These are phyloP conservation scores for Pyracantha coccinea DNA, from an alignment of 331 rosid genomes.

Conservation along the genomic window DNA sequence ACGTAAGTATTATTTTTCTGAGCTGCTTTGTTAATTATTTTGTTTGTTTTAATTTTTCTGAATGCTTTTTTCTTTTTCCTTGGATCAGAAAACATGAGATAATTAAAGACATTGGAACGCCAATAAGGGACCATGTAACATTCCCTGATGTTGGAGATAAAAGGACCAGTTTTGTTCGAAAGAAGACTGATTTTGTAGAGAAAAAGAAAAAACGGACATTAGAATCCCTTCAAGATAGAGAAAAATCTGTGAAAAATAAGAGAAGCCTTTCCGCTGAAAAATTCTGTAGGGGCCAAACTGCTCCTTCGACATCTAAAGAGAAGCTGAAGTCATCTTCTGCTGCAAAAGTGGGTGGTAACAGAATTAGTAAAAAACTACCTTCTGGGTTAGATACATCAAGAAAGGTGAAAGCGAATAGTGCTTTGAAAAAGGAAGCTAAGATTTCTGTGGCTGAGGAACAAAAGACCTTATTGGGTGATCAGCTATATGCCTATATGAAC, in stretches of 20 bases:
- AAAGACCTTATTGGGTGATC: constrained; percentile 33
- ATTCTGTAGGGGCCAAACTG: constrained; percentile 16
- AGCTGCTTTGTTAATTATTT: constrained; percentile 13
- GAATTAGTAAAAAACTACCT: constrained; percentile 16
- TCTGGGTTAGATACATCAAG: constrained; percentile 28
- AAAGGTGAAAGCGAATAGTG: constrained; percentile 26
- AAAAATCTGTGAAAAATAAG: constrained; percentile 24
- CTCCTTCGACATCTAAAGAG: constrained; percentile 23
- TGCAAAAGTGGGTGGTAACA: constrained; percentile 19
- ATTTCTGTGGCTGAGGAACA: constrained; percentile 16
- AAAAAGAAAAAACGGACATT: constrained; percentile 22
- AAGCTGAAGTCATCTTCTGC: constrained; percentile 22
- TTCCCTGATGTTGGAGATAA: constrained; percentile 44
- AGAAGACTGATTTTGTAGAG: constrained; percentile 24
- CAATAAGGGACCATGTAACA: constrained; percentile 52
- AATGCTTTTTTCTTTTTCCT: constrained; percentile 9
- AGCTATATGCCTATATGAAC: constrained; percentile 17
- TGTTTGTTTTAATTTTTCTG: constrained; percentile 10
- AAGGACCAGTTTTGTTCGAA: constrained; percentile 9
- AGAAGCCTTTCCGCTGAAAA: constrained; percentile 19
- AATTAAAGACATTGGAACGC: constrained; percentile 53
- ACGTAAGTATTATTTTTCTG: constrained; percentile 53
- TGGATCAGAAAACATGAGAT: constrained; percentile 69
- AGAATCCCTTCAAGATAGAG: constrained; percentile 17
- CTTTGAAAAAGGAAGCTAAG: constrained; percentile 18